Evolutionary conservation across 495 filamentous ascomycete species (phyloP).

Genomic region (Podospora anserina): DNA sequence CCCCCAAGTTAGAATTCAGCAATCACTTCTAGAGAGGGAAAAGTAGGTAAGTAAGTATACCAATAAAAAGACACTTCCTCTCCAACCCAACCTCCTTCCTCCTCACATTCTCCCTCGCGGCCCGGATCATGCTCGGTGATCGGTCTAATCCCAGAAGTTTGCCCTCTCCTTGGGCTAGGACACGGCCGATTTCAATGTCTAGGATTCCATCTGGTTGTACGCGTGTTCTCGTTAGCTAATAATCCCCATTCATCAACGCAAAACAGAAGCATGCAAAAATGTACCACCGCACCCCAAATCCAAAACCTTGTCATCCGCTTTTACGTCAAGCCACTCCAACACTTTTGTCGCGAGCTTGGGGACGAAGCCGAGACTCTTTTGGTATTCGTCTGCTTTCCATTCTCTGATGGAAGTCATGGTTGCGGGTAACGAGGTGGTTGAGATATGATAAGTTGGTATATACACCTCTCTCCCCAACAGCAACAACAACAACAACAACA

Average conservation of each 20-base stretch:
- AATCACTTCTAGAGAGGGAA: too few species aligned
- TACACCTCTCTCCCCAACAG: too few species aligned
- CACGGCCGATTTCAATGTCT: conserved; percentile 51
- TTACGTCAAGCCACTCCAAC: conserved; percentile 60
- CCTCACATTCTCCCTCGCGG: conserved; percentile 39
- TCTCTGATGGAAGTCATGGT: too few species aligned
- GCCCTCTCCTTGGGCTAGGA: conserved; percentile 38
- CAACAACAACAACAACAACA: too few species aligned
- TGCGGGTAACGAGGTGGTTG: too few species aligned
- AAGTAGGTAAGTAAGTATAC: too few species aligned
- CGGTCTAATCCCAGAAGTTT: conserved; percentile 63
- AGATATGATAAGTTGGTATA: too few species aligned
- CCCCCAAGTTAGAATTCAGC: too few species aligned
- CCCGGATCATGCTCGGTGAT: conserved; percentile 62
- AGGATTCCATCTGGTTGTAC: conserved; percentile 53
- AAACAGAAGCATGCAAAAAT: conserved; percentile 9
- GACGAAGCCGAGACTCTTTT: too few species aligned
- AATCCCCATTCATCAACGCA: background rate
- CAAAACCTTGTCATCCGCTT: conserved; percentile 59
- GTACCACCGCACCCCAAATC: conserved; percentile 72
- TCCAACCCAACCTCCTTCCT: too few species aligned
- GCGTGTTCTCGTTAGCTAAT: conserved; percentile 12
- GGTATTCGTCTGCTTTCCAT: too few species aligned
- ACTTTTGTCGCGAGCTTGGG: conserved; percentile 56
- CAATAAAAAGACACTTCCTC: too few species aligned